Evolutionary conservation across 2,329 filamentous ascomycete genomes (phyloP), one percentile per base, ranked within the genome.

Genomic region (Arthrobotrys conoides): DNA sequence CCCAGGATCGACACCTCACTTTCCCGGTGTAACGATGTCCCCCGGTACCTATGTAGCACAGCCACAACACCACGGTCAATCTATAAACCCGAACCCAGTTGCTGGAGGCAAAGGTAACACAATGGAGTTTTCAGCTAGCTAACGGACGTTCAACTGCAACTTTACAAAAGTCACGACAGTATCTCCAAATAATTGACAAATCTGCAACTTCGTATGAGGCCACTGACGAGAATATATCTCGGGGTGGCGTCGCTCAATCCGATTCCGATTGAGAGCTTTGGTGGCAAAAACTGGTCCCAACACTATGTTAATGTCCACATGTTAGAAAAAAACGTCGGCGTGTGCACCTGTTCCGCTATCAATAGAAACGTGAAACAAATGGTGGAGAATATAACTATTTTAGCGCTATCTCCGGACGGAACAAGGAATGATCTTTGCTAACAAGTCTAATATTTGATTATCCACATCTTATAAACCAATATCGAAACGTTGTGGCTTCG

Each of bases 281-380:
- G 72, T 76, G 72, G 72, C 72, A 71, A 76, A 70, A 22, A 30
- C 27, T 12, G 6, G n/a, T 22, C 33, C 48, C 48, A 51, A 63
- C 36, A 41, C 48, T 49, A 24, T 36, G 33, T 36, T 57, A n/a
- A 46, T 46, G 44, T 53, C 27, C 51, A 27, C 44, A 71, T 41
- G 65, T 46, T 61, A 61, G 33, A 44, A n/a, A 61, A n/a, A 61
- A 59, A 41, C 57, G 57, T 61, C 33, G 53, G 36, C 20, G 9
- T 14, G 9, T 59, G 30, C 3, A 41, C 5, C n/a, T 9, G 3
- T 14, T 41, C 36, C 55, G 33, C 66, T 61, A 71, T 70, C 66
- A 65, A 70, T 76, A 76, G 72, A 69, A n/a, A 76, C 57, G 64
- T 22, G n/a, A n/a, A 53, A 68, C 53, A 55, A 66, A 57, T 55